Evolutionary conservation across 1,284 basidiomycete genomes (phyloP), one percentile per base, ranked within the genome.

Genomic region (Farysia itapuensis): DNA sequence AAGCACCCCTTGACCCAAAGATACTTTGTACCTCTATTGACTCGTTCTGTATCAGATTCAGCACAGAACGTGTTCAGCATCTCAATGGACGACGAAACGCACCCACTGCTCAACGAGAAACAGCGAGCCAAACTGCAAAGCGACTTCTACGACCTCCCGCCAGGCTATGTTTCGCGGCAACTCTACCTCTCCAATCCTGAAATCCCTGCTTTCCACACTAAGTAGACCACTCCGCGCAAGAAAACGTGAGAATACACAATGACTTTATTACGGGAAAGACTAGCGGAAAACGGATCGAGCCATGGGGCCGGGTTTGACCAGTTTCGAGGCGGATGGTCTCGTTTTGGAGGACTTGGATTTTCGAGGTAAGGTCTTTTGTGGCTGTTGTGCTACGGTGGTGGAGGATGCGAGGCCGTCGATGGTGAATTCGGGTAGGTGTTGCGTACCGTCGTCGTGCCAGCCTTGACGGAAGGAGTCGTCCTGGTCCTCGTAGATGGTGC

Each of bases 111-210:
- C 12, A 46, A 29, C 9, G 30, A 39, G 15, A 42, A 23, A 28
- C 6, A 41, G 13, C 25, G 15, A 0, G 24, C 39, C 12, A 43
- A 45, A 25, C 12, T 57, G 34, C 39, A 50, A 9, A 9, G 20
- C 16, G 64, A 63, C 26, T 52, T 61, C 21, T 66, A 66, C 29
- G 64, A 66, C 30, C 31, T 66, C 4, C 58, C 64, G 9, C 64
- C 64, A 5, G 61, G 59, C 11, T 45, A 54, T n/a, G 59, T 66
- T 20, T 52, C 48, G 15, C 44, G 58, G 16, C 44, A 61, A 28
- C 32, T 51, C 26, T 48, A 56, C 22, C 39, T 54, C 31, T 16
- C 23, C 9, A 24, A 15, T 16, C 35, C 22, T 12, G 16, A 18
- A 16, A 37, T 16, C 19, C n/a, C n/a, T n/a, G n/a, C n/a, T n/a